Conservation (phyloP, 441 rosid species). For the Erodium trifolium region DNA sequence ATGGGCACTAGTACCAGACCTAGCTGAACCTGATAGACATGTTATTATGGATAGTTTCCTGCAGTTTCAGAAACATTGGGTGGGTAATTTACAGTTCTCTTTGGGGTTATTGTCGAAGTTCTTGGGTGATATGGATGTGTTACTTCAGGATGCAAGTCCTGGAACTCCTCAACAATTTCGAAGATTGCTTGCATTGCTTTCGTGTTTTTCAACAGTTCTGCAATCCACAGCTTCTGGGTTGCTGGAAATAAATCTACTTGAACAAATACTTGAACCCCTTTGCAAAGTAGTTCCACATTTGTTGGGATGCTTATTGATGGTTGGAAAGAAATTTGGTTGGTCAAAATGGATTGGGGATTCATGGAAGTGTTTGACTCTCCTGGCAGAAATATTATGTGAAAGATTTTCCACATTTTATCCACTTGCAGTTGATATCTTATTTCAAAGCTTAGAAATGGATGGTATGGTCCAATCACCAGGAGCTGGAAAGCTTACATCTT, state of each 20-base stretch:
- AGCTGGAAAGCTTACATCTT: constrained; percentile 59
- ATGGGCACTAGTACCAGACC: constrained; percentile 90
- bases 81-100: constrained; percentile 79
- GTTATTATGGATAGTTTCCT: constrained; percentile 83
- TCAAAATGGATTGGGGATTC: constrained; percentile 79
- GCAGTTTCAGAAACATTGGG: constrained; percentile 98
- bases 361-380: constrained; percentile 90
- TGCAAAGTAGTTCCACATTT: constrained; percentile 75
- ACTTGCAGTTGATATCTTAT: constrained; percentile 62
- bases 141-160: constrained; percentile 72
- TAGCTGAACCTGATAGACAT: constrained; percentile 63
- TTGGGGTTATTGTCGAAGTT: constrained; percentile 74
- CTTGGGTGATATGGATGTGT: constrained; percentile 81
- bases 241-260: constrained; percentile 79
- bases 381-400: constrained; percentile 91
- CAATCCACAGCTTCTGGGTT: constrained; percentile 94
- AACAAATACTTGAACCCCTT: constrained; percentile 70
- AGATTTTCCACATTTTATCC: constrained; percentile 65
- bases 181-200: constrained; percentile 83
- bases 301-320: constrained; percentile 63
- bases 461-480: constrained; percentile 27
- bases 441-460: constrained; percentile 61
- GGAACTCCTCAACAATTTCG: constrained; percentile 77
- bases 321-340: constrained; percentile 93
- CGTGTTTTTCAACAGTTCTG: constrained; percentile 83